Conservation (phyloP, 176 grass and related monocot genomes). For the Oryza meyeriana region DNA sequence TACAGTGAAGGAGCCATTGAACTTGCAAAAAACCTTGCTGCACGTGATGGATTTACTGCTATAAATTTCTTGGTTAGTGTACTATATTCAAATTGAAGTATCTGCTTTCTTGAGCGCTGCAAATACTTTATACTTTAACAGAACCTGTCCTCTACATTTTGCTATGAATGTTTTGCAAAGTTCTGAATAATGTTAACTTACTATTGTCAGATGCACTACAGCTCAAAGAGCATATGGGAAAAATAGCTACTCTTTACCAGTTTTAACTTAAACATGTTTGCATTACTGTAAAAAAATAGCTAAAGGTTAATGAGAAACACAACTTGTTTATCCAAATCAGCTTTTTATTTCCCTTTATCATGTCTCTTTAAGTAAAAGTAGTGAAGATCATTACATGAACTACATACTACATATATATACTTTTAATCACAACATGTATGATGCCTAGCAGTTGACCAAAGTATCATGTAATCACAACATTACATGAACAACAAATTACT, state of each 20-base stretch:
- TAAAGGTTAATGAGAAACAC: neutral
- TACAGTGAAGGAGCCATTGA: constrained; percentile 94
- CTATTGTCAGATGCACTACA: neutral
- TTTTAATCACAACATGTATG: neutral
- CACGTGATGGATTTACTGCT: constrained; percentile 65
- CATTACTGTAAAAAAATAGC: neutral
- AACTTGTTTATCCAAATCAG: neutral
- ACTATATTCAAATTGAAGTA: neutral
- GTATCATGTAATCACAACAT: too few relatives aligned
- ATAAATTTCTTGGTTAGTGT: constrained; percentile 79
- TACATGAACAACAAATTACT: neutral
- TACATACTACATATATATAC: neutral
- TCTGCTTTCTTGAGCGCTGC: neutral
- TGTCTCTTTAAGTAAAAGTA: neutral
- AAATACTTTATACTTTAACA: neutral
- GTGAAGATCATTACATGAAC: neutral
- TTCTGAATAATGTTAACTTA: neutral
- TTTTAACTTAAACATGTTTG: neutral
- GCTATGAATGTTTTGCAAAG: constrained; percentile 5
- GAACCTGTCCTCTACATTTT: neutral
- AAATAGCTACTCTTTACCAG: constrained; percentile 11
- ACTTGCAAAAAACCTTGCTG: constrained; percentile 80
- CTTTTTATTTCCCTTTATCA: neutral
- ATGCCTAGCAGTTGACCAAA: neutral
- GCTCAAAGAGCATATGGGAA: neutral